Evolutionary conservation across 1,284 basidiomycete species (phyloP).

Genomic region (Phenoliferia sp.): DNA sequence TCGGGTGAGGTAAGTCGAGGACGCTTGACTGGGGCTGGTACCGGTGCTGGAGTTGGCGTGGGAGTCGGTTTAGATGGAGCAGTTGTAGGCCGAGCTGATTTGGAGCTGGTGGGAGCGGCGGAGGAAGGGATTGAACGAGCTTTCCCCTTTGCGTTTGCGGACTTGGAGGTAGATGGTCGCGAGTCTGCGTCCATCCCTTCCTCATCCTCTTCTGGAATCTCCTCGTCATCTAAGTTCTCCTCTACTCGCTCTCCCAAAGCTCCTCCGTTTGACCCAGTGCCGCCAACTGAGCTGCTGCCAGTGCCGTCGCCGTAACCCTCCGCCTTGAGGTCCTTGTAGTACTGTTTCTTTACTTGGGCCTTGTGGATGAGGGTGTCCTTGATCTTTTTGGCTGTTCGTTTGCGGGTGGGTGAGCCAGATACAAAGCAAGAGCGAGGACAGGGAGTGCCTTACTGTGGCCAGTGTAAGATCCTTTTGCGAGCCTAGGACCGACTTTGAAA

Average conservation of each 20-base stretch:
- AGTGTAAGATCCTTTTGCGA: slow-evolving; percentile 27
- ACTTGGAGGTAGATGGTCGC: neutral
- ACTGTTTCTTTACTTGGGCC: slow-evolving; percentile 28
- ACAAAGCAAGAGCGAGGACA: neutral
- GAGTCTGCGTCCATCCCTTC: slow-evolving; percentile 2
- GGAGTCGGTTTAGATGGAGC: neutral
- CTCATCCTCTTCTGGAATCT: slow-evolving; percentile 11
- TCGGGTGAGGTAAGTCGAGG: slow-evolving; percentile 18
- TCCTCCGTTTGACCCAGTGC: neutral
- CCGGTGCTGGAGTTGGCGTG: neutral
- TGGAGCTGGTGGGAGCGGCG: neutral
- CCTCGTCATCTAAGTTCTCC: slow-evolving; percentile 17
- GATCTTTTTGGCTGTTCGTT: slow-evolving; percentile 17
- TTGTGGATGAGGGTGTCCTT: slow-evolving; percentile 34
- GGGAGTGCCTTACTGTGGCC: slow-evolving; percentile 26
- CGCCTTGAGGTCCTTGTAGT: slow-evolving; percentile 26
- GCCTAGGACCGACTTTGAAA: slow-evolving; percentile 27
- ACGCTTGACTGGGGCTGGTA: neutral
- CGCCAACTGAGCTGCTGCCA: neutral
- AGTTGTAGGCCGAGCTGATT: slow-evolving; percentile 5
- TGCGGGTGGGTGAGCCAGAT: neutral
- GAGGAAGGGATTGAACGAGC: neutral
- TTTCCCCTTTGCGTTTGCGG: neutral
- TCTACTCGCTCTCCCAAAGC: slow-evolving; percentile 1
- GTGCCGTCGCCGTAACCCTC: slow-evolving; percentile 21